phyloP scores from a whole-genome alignment of 2,329 filamentous ascomycete species.

The Leptographium galeiforme region DNA sequence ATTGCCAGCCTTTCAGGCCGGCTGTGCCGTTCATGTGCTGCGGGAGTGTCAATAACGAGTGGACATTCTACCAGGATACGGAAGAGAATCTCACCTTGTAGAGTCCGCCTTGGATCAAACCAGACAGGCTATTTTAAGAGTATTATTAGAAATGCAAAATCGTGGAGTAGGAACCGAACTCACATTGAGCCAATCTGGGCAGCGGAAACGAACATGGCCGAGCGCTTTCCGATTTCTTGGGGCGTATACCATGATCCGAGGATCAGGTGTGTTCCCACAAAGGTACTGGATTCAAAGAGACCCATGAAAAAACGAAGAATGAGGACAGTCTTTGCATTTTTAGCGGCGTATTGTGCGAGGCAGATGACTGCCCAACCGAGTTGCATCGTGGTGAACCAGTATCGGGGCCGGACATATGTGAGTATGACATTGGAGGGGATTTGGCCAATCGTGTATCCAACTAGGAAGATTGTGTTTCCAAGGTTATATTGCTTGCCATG shows the following conservation, averaged over 20 bases:
- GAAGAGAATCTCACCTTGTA: background rate
- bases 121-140: background rate
- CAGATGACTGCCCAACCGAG: conserved; percentile 1
- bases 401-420: background rate
- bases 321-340: background rate
- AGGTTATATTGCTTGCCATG: conserved; percentile 3
- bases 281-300: conserved; percentile 24
- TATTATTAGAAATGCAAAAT: too few species aligned
- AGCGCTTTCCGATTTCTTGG: conserved; percentile 32
- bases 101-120: background rate
- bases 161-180: background rate
- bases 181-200: background rate
- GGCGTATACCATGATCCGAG: conserved; percentile 35
- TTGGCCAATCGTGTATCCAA: conserved; percentile 43
- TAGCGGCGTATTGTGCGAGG: background rate
- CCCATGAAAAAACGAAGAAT: conserved; percentile 22
- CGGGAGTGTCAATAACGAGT: background rate
- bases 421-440: conserved; percentile 41
- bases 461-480: background rate
- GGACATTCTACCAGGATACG: too few species aligned
- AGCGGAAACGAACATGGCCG: background rate
- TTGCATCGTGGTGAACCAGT: background rate
- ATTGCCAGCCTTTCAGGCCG: conserved; percentile 7
- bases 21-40: conserved; percentile 2
- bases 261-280: conserved; percentile 28